Evolutionary conservation across 345 rosid genomes (phyloP).

Genomic region (Raphanus sativus): DNA sequence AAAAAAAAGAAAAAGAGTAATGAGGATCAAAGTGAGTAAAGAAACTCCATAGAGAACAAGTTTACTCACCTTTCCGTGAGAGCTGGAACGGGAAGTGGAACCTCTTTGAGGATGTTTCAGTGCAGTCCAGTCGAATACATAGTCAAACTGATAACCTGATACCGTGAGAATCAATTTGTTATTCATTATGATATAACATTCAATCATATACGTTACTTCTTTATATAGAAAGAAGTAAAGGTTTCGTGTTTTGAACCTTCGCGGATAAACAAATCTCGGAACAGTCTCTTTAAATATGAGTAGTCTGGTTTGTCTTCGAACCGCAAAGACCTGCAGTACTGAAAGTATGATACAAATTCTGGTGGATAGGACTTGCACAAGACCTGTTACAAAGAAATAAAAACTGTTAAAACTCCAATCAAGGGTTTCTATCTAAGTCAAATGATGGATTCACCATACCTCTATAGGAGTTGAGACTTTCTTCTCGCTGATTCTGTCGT

Average conservation of each 20-base stretch:
- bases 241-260: conserved; percentile 55
- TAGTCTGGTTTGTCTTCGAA: conserved; percentile 90
- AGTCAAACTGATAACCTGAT: conserved; percentile 80
- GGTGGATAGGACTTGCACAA: conserved; percentile 71
- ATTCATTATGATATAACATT: background rate
- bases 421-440: background rate
- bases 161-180: background rate
- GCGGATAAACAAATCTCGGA: conserved; percentile 70
- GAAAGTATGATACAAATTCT: conserved; percentile 81
- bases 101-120: conserved; percentile 78
- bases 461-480: conserved; percentile 90
- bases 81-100: conserved; percentile 64
- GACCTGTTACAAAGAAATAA: conserved; percentile 43
- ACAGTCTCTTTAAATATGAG: conserved; percentile 76
- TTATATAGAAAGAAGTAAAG: background rate
- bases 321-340: conserved; percentile 77
- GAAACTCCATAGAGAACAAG: background rate
- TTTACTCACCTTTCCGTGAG: conserved; percentile 63
- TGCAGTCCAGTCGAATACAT: conserved; percentile 85
- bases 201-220: background rate
- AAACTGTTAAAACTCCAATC: conserved; percentile 2
- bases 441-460: conserved; percentile 43
- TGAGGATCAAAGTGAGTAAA: conserved; percentile 6
- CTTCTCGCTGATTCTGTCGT: conserved; percentile 87
- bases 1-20: background rate